Percentiles rank a stretch among this genome's conserved stretches.
phyloP scores from a whole-genome alignment of 176 grass and related monocot species.

The Cenchrus americanus region DNA sequence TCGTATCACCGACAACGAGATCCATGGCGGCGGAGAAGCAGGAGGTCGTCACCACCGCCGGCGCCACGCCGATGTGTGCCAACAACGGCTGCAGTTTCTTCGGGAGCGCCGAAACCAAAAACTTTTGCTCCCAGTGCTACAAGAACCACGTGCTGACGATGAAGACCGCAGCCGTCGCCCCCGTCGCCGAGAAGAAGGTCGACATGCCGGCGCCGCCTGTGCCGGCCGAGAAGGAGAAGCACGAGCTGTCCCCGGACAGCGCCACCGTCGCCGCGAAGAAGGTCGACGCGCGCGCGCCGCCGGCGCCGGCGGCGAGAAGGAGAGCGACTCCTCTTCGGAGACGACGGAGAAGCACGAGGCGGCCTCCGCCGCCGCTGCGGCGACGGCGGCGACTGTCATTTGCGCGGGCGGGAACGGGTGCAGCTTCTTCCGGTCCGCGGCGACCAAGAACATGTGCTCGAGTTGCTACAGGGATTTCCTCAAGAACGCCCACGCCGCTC shows the following conservation, averaged over 20 bases:
- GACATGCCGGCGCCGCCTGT: not conserved
- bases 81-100: too few species aligned
- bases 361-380: not conserved
- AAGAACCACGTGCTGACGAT: too few species aligned
- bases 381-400: not conserved
- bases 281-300: not conserved
- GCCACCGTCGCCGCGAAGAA: not conserved
- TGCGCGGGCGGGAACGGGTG: constrained; percentile 40
- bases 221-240: not conserved
- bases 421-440: constrained; percentile 51
- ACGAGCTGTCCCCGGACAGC: not conserved
- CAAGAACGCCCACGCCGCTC: not conserved
- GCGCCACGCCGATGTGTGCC: too few species aligned
- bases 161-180: too few species aligned
- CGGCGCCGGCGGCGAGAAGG: not conserved
- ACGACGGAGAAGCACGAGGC: not conserved
- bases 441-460: constrained; percentile 50
- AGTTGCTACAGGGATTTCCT: constrained; percentile 43
- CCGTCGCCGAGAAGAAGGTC: too few species aligned
- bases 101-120: too few species aligned
- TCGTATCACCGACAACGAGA: not conserved
- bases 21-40: constrained; percentile 10
- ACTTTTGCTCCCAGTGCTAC: too few species aligned
- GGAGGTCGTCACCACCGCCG: not conserved
- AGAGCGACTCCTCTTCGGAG: not conserved